phyloP scores from a whole-genome alignment of 257 asterid species.

The Lithospermum erythrorhizon region DNA sequence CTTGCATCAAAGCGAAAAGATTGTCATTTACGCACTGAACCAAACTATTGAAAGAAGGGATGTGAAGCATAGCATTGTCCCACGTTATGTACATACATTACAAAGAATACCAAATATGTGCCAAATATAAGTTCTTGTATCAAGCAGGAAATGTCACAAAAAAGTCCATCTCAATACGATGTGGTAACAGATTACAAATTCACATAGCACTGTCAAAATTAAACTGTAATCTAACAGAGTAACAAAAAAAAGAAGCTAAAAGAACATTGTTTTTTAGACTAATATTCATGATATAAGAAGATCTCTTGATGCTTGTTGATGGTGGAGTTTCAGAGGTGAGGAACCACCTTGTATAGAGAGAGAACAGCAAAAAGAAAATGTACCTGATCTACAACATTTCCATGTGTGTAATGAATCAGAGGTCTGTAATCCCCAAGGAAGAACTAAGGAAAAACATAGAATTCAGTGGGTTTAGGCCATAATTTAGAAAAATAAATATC shows the following conservation, averaged over 20 bases:
- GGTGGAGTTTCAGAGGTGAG: too few species aligned
- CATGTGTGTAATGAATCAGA: conserved; percentile 65
- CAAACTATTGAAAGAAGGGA: conserved; percentile 9
- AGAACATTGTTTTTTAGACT: not conserved
- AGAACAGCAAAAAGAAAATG: conserved; percentile 10
- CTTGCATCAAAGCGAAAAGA: conserved; percentile 47
- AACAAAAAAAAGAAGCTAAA: not conserved
- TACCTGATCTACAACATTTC: conserved; percentile 92
- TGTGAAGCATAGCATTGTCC: not conserved
- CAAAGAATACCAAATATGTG: not conserved
- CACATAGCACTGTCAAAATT: not conserved
- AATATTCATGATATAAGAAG: not conserved
- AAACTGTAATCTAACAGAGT: not conserved
- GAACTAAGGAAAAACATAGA: conserved; percentile 36
- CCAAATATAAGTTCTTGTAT: too few species aligned
- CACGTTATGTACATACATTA: conserved; percentile 1
- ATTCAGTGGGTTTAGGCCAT: not conserved
- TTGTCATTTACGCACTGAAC: conserved; percentile 13
- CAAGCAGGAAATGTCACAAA: too few species aligned
- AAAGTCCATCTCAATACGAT: too few species aligned
- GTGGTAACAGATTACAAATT: not conserved
- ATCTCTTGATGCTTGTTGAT: not conserved
- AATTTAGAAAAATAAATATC: not conserved
- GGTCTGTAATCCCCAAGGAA: conserved; percentile 99
- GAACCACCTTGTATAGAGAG: conserved; percentile 1